Conservation (phyloP, 768 basidiomycete species). For the Kwoniella sp. region DNA sequence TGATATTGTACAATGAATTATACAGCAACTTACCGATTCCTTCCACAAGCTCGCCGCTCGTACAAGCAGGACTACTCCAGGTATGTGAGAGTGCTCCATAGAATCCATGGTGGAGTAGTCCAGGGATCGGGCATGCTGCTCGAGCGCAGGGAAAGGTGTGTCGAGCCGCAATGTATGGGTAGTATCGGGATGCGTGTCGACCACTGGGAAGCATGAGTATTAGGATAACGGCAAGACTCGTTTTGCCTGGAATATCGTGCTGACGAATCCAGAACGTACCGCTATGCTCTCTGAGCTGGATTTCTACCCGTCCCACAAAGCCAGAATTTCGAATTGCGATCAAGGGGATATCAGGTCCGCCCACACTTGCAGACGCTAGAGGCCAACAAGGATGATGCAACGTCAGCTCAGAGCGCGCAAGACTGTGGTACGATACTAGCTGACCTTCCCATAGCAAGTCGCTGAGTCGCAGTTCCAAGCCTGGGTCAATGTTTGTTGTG, state of each 20-base stretch:
- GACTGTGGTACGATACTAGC: background rate
- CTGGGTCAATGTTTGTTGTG: constrained; percentile 73
- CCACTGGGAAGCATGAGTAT: constrained; percentile 62
- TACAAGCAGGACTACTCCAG: constrained; percentile 86
- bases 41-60: constrained; percentile 83
- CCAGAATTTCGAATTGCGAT: constrained; percentile 82
- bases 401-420: background rate
- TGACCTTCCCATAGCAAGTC: constrained; percentile 66
- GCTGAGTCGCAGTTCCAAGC: constrained; percentile 65
- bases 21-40: constrained; percentile 61
- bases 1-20: background rate
- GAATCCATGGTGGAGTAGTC: constrained; percentile 80
- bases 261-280: constrained; percentile 61
- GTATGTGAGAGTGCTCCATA: constrained; percentile 86
- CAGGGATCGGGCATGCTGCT: constrained; percentile 70
- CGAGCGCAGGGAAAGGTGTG: constrained; percentile 79
- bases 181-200: constrained; percentile 78
- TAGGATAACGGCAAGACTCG: too few species aligned
- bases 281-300: constrained; percentile 86
- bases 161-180: constrained; percentile 76
- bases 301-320: constrained; percentile 83
- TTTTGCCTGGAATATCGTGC: background rate
- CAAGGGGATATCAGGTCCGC: constrained; percentile 62
- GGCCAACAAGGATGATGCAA: background rate
- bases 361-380: constrained; percentile 59